Evolutionary conservation across 768 basidiomycete genomes (phyloP), one percentile per base, ranked within the genome.

Genomic region (Pisolithus microcarpus): DNA sequence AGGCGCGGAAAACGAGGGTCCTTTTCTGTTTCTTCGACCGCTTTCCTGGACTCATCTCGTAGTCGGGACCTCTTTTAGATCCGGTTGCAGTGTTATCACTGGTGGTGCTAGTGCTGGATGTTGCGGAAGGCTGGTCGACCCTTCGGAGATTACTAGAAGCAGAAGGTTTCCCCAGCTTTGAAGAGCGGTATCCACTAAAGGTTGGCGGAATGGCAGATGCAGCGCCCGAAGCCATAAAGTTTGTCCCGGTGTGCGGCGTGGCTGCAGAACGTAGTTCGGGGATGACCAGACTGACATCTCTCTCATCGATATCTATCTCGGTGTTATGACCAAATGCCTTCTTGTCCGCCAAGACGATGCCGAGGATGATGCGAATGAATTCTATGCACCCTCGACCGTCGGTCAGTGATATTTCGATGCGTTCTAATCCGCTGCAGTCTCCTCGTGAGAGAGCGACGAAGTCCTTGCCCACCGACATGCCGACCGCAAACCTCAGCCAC

Each of bases 251-350:
- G 15, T 13, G 7, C 2, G 15, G 8, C 1, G 38, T 8, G 21
- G 19, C 13, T 42, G 15, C 28, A 16, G 34, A 11, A 15, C 21
- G 11, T 15, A 13, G 5, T 11, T 34, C 13, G 8, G 48, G n/a
- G 16, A 37, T 24, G 24, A 44, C 31, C 26, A 19, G 1, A 7
- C 18, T 18, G 9, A 46, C 16, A 7, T 39, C 15, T 24, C 5
- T 5, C 26, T 36, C 31, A 3, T 7, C 43, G n/a, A 45, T 34
- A 4, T 28, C 34, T n/a, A 51, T 34, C 34, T 10, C 34, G 7
- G 58, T 52, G 18, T 50, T 51, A 9, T 50, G 48, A 5, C 48
- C 56, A 15, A 61, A 15, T 19, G 15, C 18, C 9, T 31, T 1
- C 5, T 13, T 11, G 7, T 47, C 38, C 15, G 34, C 13, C 6